Base-by-base conservation (phyloP, 2,329 filamentous ascomycete genomes). In the Tolypocladium tropicale region DNA sequence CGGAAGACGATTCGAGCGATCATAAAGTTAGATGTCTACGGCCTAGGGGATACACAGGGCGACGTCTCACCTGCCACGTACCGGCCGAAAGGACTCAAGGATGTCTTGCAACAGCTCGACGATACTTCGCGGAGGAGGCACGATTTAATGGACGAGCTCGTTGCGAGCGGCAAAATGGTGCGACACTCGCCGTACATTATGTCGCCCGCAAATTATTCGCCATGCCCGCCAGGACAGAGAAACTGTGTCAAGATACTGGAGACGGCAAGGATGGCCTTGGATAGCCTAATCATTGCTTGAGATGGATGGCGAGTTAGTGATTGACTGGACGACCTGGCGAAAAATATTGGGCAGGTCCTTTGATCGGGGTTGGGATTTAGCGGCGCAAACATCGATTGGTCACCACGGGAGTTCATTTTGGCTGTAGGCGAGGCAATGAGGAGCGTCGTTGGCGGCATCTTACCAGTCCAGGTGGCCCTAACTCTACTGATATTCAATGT, bases 21-120 rank as follows among this genome's bases (percentile, higher is more conserved):
- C 56, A 68, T 85, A 21, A 77, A 76, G 57, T 62, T 79, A 14
- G 82, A 85, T 61, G 76, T 85, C 9, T 83, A 85, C 64, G 82
- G 82, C 0, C 63, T 80, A 32, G 63, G 66, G 14, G 61, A 63
- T 25, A 53, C 58, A n/a, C 30, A 32, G 9, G 58, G 58, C 10
- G 49, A 52, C 4, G 53, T 57, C 1, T 53, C 57, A 14, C 55
- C 41, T 11, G 34, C 65, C 50, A 61, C 62, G 32, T 41, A 55
- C 6, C 62, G 68, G 41, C 76, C 79, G 49, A 69, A 76, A 25
- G 81, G 81, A 0, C 70, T 85, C 4, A 78, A 73, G 63, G 80
- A 82, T 54, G 76, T 85, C 37, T 73, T 84, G 32, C 63, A 67
- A 12, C 68, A 76, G 57, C 75, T 85, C 67, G 80, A 84, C 62